phyloP scores from a whole-genome alignment of 495 filamentous ascomycete genomes.

The Astrocystis sublimbata region DNA sequence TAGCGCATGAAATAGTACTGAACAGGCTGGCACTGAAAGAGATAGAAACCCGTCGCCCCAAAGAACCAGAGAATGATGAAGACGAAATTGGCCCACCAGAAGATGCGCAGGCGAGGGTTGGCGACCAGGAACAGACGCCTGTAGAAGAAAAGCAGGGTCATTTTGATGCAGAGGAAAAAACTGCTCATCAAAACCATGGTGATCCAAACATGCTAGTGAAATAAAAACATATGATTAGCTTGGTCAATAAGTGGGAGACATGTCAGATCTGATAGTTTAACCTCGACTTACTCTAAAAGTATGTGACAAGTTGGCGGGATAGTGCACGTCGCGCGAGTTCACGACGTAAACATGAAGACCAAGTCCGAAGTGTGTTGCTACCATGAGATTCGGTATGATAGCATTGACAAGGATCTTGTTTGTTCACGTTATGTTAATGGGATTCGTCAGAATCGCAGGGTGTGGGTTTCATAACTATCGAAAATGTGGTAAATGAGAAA shows the following conservation, averaged over 20 bases:
- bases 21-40: slow-evolving; percentile 36
- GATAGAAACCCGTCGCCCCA: slow-evolving; percentile 30
- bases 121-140: slow-evolving; percentile 30
- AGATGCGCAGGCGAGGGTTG: slow-evolving; percentile 28
- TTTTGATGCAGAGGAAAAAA: slow-evolving; percentile 32
- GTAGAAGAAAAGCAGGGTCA: slow-evolving; percentile 37
- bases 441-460: not conserved
- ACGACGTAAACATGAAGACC: slow-evolving; percentile 33
- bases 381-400: slow-evolving; percentile 30
- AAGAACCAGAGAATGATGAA: slow-evolving; percentile 36
- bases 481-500: not conserved
- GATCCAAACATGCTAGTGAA: slow-evolving; percentile 28
- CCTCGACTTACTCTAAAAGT: slow-evolving; percentile 25
- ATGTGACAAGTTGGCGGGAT: slow-evolving; percentile 27
- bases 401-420: slow-evolving; percentile 26
- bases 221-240: not conserved
- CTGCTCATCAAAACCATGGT: slow-evolving; percentile 30
- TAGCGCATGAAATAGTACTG: slow-evolving; percentile 34
- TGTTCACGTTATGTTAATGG: not conserved
- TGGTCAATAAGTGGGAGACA: not conserved
- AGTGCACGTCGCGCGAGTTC: slow-evolving; percentile 26
- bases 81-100: slow-evolving; percentile 37
- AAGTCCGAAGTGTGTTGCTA: slow-evolving; percentile 34
- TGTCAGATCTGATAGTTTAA: not conserved
- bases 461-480: not conserved